These are phyloP conservation scores for Sabuloglossum arenarium DNA, from an alignment of 495 filamentous ascomycete genomes.

Conservation along the genomic window DNA sequence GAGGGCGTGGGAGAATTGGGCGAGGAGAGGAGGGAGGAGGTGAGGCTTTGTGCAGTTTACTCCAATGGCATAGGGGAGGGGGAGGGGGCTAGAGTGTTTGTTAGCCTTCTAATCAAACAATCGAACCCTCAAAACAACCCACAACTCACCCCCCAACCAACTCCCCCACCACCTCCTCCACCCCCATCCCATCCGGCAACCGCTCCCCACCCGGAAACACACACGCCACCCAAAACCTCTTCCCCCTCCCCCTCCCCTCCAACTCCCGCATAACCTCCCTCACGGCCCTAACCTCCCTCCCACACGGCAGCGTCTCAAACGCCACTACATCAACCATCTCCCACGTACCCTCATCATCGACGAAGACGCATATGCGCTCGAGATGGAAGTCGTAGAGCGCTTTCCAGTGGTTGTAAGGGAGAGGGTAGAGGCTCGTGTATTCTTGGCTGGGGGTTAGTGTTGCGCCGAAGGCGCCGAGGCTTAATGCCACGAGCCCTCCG, in stretches of 20 bases:
- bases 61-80: constrained; percentile 36
- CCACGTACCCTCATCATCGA: constrained; percentile 7
- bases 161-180: constrained; percentile 22
- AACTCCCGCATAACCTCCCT: constrained; percentile 20
- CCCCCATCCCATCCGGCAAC: constrained; percentile 24
- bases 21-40: constrained; percentile 27
- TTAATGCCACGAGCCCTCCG: constrained; percentile 22
- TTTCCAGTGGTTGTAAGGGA: constrained; percentile 20
- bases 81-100: constrained; percentile 3
- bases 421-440: constrained; percentile 38
- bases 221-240: constrained; percentile 37
- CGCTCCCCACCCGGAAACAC: constrained; percentile 30
- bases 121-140: background rate
- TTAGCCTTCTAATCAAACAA: no score
- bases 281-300: constrained; percentile 38
- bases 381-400: constrained; percentile 32
- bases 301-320: constrained; percentile 39
- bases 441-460: constrained; percentile 40
- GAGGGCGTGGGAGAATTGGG: no score
- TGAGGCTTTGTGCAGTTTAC: constrained; percentile 44
- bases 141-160: background rate
- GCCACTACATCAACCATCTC: constrained; percentile 31
- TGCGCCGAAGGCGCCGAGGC: constrained; percentile 43
- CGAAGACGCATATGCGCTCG: constrained; percentile 29
- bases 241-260: background rate